phyloP scores from a whole-genome alignment of 805 yeast species.

The Candida hispaniensis region DNA sequence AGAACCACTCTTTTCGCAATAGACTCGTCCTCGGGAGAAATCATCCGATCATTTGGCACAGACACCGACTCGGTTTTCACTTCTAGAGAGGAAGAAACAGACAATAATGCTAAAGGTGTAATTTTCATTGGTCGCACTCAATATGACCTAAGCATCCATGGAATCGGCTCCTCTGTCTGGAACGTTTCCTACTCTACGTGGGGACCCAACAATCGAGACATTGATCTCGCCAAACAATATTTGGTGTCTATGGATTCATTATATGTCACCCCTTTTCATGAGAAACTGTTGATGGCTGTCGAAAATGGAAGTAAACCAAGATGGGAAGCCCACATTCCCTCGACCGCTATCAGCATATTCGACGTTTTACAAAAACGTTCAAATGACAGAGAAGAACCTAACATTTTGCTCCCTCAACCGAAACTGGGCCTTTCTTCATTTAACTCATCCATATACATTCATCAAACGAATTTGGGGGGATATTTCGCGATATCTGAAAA shows the following conservation, averaged over 20 bases:
- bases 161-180: conserved; percentile 63
- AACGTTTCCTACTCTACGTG: conserved; percentile 77
- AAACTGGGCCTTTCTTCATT: conserved; percentile 12
- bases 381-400: conserved; percentile 16
- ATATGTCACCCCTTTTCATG: conserved; percentile 76
- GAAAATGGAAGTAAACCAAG: conserved; percentile 59
- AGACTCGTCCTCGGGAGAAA: conserved; percentile 62
- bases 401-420: conserved; percentile 33
- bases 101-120: conserved; percentile 18
- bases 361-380: conserved; percentile 44
- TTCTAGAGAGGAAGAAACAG: conserved; percentile 18
- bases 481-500: conserved; percentile 82
- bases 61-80: conserved; percentile 23
- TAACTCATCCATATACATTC: conserved; percentile 49
- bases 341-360: conserved; percentile 65
- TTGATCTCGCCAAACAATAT: conserved; percentile 37
- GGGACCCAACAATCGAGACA: conserved; percentile 85
- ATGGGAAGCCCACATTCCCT: conserved; percentile 70
- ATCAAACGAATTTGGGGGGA: conserved; percentile 44
- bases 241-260: conserved; percentile 52
- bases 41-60: conserved; percentile 59
- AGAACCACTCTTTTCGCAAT: conserved; percentile 65
- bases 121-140: conserved; percentile 31
- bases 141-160: conserved; percentile 46
- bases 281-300: conserved; percentile 59